Percentiles rank a stretch among this genome's conserved stretches.
Evolutionary conservation across 2,329 filamentous ascomycete genomes (phyloP).

Genomic region (Pseudocercospora musae): DNA sequence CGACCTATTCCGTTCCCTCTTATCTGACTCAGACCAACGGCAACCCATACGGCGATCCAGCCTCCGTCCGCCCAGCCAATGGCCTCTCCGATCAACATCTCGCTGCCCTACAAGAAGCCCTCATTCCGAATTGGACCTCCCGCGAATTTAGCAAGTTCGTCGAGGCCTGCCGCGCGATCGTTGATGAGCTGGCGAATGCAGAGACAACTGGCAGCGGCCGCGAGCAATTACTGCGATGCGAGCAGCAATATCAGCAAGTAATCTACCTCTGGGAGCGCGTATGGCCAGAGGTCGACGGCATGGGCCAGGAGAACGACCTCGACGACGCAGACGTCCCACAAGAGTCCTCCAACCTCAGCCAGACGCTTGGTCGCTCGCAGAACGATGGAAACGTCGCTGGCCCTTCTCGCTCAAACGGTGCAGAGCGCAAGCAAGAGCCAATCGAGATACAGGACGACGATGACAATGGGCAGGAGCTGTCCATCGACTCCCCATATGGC

Average conservation of each 20-base stretch:
- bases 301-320: constrained; percentile 46
- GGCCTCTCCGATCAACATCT: constrained; percentile 43
- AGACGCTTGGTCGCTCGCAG: constrained; percentile 8
- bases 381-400: constrained; percentile 9
- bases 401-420: constrained; percentile 8
- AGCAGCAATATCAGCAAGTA: constrained; percentile 48
- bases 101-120: constrained; percentile 47
- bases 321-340: constrained; percentile 10
- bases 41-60: constrained; percentile 13
- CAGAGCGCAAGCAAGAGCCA: constrained; percentile 11
- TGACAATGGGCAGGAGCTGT: constrained; percentile 12
- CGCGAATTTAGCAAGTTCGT: constrained; percentile 50
- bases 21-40: constrained; percentile 27
- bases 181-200: constrained; percentile 50
- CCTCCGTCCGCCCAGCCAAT: constrained; percentile 10
- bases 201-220: constrained; percentile 47
- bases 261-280: constrained; percentile 49
- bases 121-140: constrained; percentile 53
- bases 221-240: constrained; percentile 47
- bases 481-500: constrained; percentile 19
- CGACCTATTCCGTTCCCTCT: constrained; percentile 32
- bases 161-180: constrained; percentile 47
- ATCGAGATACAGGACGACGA: constrained; percentile 23
- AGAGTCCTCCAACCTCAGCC: constrained; percentile 1
- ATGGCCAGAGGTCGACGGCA: constrained; percentile 50